These are phyloP conservation scores for Jamesozyma hellenica DNA, from an alignment of 805 yeast genomes.

Conservation along the genomic window DNA sequence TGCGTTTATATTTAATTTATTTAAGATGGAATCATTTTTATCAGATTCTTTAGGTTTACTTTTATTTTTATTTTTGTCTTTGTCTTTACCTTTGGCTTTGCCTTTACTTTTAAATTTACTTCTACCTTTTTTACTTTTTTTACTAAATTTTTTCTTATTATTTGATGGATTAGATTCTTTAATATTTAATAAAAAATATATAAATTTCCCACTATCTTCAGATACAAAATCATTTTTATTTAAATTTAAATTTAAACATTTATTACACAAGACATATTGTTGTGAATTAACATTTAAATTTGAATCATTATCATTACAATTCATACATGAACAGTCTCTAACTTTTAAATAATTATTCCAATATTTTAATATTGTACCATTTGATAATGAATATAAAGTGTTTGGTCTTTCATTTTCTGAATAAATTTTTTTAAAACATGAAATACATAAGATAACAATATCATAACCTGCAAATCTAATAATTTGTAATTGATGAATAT, in stretches of 20 bases:
- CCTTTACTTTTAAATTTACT: conserved; percentile 7
- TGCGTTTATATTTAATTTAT: conserved; percentile 22
- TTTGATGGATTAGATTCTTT: conserved; percentile 27
- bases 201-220: conserved; percentile 39
- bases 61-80: conserved; percentile 1
- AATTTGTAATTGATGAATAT: conserved; percentile 43
- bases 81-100: conserved; percentile 1
- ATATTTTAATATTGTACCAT: conserved; percentile 45
- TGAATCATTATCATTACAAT: conserved; percentile 32
- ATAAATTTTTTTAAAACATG: conserved; percentile 35
- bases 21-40: conserved; percentile 18
- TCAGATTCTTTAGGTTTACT: conserved; percentile 5
- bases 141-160: conserved; percentile 28
- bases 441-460: conserved; percentile 39
- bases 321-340: conserved; percentile 40
- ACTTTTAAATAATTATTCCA: conserved; percentile 39
- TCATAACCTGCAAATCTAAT: conserved; percentile 47
- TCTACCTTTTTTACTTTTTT: conserved; percentile 25
- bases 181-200: conserved; percentile 39
- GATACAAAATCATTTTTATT: conserved; percentile 27
- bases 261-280: conserved; percentile 33
- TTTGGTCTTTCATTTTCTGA: conserved; percentile 31
- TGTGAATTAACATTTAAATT: conserved; percentile 31
- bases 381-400: conserved; percentile 40
- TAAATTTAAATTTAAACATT: conserved; percentile 30